These are phyloP conservation scores for Strombidium stylifer DNA, from an alignment of 73 alveolate genomes.

Conservation along the genomic window DNA sequence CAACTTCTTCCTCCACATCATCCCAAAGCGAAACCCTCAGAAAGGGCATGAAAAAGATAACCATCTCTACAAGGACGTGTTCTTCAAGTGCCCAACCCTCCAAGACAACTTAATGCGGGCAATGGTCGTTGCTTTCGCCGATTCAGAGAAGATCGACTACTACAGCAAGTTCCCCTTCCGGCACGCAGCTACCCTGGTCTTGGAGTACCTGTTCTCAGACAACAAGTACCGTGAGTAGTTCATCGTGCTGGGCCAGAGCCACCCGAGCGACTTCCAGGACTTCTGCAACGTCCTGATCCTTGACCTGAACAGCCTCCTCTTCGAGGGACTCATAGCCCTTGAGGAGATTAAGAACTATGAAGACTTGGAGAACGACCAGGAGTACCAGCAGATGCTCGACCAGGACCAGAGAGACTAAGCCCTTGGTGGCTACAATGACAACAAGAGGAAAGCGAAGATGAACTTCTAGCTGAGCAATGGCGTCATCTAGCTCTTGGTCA, in stretches of 20 bases:
- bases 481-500: conserved; percentile 55
- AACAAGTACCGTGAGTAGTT: conserved; percentile 4
- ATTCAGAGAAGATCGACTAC: conserved; percentile 32
- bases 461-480: conserved; percentile 53
- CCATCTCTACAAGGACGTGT: conserved; percentile 11
- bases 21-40: conserved; percentile 12
- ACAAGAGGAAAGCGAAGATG: conserved; percentile 54
- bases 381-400: conserved; percentile 48
- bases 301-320: conserved; percentile 44
- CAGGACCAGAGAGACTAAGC: conserved; percentile 62
- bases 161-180: conserved; percentile 26
- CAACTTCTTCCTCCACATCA: conserved; percentile 28
- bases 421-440: conserved; percentile 57
- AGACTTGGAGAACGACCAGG: conserved; percentile 18
- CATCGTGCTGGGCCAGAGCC: background rate
- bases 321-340: conserved; percentile 26
- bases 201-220: conserved; percentile 30
- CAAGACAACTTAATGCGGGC: conserved; percentile 17
- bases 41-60: conserved; percentile 28
- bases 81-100: background rate
- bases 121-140: conserved; percentile 5
- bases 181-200: conserved; percentile 1
- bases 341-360: conserved; percentile 48
- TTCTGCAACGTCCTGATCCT: conserved; percentile 52
- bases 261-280: conserved; percentile 21